Evolutionary conservation across 2,329 filamentous ascomycete genomes (phyloP).

Genomic region (Fusarium chuoi): DNA sequence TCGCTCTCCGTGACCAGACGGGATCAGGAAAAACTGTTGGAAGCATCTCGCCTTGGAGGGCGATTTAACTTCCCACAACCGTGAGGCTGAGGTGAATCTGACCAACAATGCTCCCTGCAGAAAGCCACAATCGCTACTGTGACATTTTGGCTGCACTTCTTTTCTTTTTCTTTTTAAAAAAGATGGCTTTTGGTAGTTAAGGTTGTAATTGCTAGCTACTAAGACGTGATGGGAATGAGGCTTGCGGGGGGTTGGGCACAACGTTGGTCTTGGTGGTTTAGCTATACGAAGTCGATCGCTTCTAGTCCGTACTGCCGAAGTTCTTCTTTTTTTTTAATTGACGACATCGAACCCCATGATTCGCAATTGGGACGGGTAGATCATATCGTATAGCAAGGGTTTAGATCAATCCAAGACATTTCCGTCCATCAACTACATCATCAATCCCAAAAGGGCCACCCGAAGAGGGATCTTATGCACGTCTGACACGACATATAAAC

Average conservation of each 20-base stretch:
- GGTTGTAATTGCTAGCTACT: neutral
- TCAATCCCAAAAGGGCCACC: neutral
- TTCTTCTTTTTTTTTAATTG: neutral
- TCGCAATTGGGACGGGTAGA: neutral
- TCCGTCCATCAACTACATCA: slow-evolving; percentile 21
- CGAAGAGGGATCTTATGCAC: slow-evolving; percentile 13
- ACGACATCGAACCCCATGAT: neutral
- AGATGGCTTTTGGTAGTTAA: neutral
- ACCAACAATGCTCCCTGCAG: slow-evolving; percentile 4
- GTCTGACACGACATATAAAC: slow-evolving; percentile 21
- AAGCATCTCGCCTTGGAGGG: neutral
- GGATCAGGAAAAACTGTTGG: neutral
- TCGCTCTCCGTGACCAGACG: neutral
- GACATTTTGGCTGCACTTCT: neutral
- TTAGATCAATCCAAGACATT: neutral
- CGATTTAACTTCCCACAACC: slow-evolving; percentile 8
- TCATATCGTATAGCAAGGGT: neutral
- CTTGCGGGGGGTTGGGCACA: slow-evolving; percentile 6
- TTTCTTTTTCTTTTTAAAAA: neutral
- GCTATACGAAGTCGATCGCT: neutral
- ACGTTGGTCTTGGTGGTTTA: neutral
- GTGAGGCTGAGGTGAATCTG: neutral
- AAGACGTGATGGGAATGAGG: neutral
- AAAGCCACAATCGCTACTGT: slow-evolving; percentile 3
- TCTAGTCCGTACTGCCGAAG: neutral